Base-by-base conservation (phyloP, 257 asterid species). In the Scutellaria barbata region DNA sequence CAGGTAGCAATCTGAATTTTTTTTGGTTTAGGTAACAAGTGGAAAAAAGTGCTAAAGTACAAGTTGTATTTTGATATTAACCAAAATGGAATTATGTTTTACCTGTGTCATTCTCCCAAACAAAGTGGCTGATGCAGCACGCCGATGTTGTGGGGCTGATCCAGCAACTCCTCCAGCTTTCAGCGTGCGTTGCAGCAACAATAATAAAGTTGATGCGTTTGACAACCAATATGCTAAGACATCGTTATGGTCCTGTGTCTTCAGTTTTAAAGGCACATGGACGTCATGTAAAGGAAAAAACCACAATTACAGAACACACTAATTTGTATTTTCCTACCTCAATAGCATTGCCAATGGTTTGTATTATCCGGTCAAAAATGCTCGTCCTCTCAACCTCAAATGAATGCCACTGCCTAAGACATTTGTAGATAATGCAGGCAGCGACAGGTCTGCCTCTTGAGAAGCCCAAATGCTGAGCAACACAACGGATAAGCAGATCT, bases 91-190 rank as follows among this genome's bases (percentile, higher is more conserved):
- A 18, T 37, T 47, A 58, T 76, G 8, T 71, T 77, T 79, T 74
- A 89, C 99, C 95, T 88, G 98, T 37, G 97, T 89, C 99, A 95
- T 95, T 81, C 98, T 95, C 83, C 99, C 98, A 73, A 95, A 95
- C 17, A 95, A 79, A 74, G 96, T 78, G 67, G 98, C 95, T 20
- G 98, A 91, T 60, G 96, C 84, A 50, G 92, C 65, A 50, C 99
- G 87, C 35, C 99, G 89, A 76, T 95, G 96, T 65, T 83, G 92
- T 67, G 98, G 92, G 61, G 94, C 81, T 0, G 87, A 72, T 39
- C 99, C 98, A 65, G 92, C 83, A 76, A 86, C 87, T 57, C 90
- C 96, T 62, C 96, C 96, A 73, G 98, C 99, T 88, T 95, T 95
- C 71, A 95, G 39, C 22, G 99, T 95, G 55, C 92, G 88, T 84